Base-by-base conservation (phyloP, 352 stramenopile species). In the Globisporangium nagaii region DNA sequence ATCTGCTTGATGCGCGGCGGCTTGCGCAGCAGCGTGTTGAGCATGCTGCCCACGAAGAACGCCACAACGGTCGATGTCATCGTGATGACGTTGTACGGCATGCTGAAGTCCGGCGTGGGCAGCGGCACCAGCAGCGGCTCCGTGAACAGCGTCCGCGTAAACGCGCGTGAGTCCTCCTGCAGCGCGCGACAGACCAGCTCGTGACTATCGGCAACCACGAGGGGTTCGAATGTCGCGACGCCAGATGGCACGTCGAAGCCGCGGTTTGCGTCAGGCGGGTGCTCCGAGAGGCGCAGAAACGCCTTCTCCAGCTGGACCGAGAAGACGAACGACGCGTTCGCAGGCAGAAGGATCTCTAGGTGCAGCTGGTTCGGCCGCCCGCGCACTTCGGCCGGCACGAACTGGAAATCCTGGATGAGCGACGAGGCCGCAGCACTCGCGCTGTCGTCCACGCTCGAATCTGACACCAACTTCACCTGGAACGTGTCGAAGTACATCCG, bases 61-160 rank as follows among this genome's bases (percentile, higher is more conserved):
- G 79, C 82, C 13, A 95, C 70, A 48, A 95, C 75, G n/a, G 86
- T 94, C 35, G 81, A 93, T 17, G 85, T 94, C 71, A 96, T 84
- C 28, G 79, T 92, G 58, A 96, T 96, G 12, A 96, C 85, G 47
- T 95, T 95, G 68, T 93, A 96, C 51, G 85, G 85, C 85, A 96
- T 95, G 56, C 82, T 94, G 53, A 95, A 94, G 64, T 96, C 86
- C 13, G 86, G 86, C 30, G 82, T 91, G 17, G 86, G 85, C 49
- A 96, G 63, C 34, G 73, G 71, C 20, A 96, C 78, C 1, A 95
- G 71, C 51, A 96, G 70, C 44, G 82, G 78, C 53, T 95, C 85
- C 2, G 83, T 88, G 63, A 85, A 94, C 34, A 87, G 53, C 19
- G 76, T 79, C 17, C 56, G 66, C 7, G 60, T 70, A 55, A 68